Evolutionary conservation across 208 protist species (phyloP).

Genomic region (Novymonas esmeraldas): DNA sequence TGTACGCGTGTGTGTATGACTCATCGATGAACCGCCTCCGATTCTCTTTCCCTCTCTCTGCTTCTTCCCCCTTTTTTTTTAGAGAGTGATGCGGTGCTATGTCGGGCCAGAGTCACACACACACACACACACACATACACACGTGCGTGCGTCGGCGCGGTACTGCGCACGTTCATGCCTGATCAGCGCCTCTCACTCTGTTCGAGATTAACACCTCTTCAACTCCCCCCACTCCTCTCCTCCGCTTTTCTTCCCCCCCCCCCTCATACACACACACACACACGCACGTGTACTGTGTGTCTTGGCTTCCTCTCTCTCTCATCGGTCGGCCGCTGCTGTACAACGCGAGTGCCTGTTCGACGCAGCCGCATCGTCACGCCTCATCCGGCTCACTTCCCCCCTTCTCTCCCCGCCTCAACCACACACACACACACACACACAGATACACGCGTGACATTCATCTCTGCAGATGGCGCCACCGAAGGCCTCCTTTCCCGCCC

Average conservation of each 20-base stretch:
- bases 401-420: background rate
- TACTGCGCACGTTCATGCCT: no score
- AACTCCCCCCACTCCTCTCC: background rate
- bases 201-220: background rate
- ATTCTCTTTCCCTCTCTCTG: background rate
- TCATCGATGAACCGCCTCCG: no score
- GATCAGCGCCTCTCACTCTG: no score
- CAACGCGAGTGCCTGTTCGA: background rate
- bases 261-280: background rate
- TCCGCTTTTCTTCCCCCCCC: slow-evolving; percentile 3
- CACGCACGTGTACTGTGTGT: background rate
- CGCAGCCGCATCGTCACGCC: background rate
- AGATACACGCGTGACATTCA: no score
- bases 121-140: no score
- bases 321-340: background rate
- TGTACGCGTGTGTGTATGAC: no score
- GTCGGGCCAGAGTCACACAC: no score
- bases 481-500: slow-evolving; percentile 72
- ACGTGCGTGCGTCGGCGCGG: no score
- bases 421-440: no score
- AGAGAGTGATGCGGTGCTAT: no score
- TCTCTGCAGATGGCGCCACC: slow-evolving; percentile 78
- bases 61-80: background rate
- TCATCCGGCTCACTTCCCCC: background rate
- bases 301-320: background rate